Base-by-base conservation (phyloP, 352 stramenopile species). In the Phytophthora brassicae region DNA sequence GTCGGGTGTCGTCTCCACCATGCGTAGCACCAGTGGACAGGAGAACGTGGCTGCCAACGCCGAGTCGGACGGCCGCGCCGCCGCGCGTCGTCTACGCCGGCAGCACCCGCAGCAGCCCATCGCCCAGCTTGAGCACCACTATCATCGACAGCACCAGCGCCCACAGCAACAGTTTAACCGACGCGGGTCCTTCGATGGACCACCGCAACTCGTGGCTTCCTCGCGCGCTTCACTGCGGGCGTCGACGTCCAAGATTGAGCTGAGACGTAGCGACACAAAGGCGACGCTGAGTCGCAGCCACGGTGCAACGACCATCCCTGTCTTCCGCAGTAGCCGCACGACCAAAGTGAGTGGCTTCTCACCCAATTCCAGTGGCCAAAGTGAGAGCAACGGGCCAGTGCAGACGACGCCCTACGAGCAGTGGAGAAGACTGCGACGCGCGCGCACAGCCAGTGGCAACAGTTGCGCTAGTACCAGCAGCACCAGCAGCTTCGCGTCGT, bases 391-490 rank as follows among this genome's bases (percentile, higher is more conserved):
- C 29, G 2, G n/a, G n/a, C n/a, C n/a, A n/a, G 24, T 33, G 44
- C 52, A 67, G 29, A 50, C 42, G 28, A 74, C 64, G 36, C 66
- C 69, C 11, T 74, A 77, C 39, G 72, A 78, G 23, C 62, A 72
- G 22, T 74, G 70, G 68, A 62, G 68, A 48, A 61, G 68, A 42
- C 58, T 86, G 33, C 66, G 80, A 19, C 52, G 82, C 13, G 59
- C 78, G 8, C 80, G 82, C 31, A 89, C 79, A 6, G 72, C 81
- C 3, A 89, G 78, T 68, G 80, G 77, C 38, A 89, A 91, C 59
- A 91, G 82, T 60, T 77, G 68, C 39, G 66, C 69, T 17, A 89
- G 76, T 54, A 91, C 80, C 14, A 84, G 75, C 55, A 82, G 70
- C 55, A 75, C 66, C 23, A 87, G 64, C 51, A 77, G 75, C 42